Evolutionary conservation across 176 grass and related monocot genomes (phyloP).

Genomic region (Puya raimondii): DNA sequence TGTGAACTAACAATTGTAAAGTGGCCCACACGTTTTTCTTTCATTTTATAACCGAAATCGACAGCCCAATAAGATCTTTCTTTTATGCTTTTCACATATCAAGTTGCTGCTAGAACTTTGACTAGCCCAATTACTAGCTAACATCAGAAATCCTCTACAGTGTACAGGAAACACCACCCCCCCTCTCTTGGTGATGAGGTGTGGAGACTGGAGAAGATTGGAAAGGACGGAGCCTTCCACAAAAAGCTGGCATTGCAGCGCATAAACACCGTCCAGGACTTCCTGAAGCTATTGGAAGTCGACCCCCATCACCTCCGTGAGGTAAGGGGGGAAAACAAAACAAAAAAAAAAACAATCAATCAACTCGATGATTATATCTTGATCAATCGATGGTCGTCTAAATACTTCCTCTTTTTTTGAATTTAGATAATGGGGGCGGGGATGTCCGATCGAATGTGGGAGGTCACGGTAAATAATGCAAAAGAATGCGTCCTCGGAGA

Average conservation of each 20-base stretch:
- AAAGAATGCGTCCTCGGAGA: conserved; percentile 37
- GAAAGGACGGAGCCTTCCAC: conserved; percentile 75
- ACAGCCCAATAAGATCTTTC: too few relatives aligned
- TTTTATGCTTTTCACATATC: too few relatives aligned
- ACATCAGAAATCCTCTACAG: conserved; percentile 18
- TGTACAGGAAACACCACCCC: conserved; percentile 84
- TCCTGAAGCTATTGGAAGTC: conserved; percentile 32
- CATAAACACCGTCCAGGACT: conserved; percentile 51
- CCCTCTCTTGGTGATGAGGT: conserved; percentile 57
- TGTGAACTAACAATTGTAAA: neutral
- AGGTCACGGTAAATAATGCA: conserved; percentile 42
- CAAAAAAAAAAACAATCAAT: neutral
- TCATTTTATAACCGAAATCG: too few relatives aligned
- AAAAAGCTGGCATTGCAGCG: conserved; percentile 16
- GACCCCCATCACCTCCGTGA: conserved; percentile 30
- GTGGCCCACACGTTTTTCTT: too few relatives aligned
- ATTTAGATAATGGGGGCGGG: conserved; percentile 56
- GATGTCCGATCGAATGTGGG: conserved; percentile 88
- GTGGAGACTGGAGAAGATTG: conserved; percentile 78
- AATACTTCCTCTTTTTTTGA: conserved; percentile 4
- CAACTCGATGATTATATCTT: too few relatives aligned
- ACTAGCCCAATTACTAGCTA: too few relatives aligned
- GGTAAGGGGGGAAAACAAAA: conserved; percentile 22
- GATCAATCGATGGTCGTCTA: conserved; percentile 6
- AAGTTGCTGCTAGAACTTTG: too few relatives aligned